Percentiles rank a stretch among this genome's conserved stretches.
Conservation (phyloP, 2,329 filamentous ascomycete species). For the Alternaria longipes region DNA sequence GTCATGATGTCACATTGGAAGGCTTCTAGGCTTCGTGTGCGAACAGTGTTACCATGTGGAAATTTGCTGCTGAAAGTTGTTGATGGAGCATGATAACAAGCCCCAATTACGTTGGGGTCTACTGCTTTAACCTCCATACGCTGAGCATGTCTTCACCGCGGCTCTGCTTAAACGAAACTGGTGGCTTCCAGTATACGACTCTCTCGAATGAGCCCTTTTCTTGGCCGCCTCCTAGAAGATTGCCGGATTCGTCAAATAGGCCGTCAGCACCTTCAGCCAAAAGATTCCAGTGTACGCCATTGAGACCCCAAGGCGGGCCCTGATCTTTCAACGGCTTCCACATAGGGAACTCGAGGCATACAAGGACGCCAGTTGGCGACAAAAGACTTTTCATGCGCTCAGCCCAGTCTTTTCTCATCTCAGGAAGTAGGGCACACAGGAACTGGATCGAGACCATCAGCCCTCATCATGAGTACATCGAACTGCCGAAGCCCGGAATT, state of each 20-base stretch:
- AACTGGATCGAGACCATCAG: conserved; percentile 54
- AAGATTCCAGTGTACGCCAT: conserved; percentile 47
- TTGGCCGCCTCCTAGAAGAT: conserved; percentile 5
- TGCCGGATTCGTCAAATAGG: conserved; percentile 20
- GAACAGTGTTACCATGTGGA: not conserved
- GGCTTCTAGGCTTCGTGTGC: not conserved
- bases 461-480: not conserved
- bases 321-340: conserved; percentile 69
- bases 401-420: conserved; percentile 64
- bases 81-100: not conserved
- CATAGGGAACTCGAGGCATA: conserved; percentile 78
- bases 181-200: conserved; percentile 25
- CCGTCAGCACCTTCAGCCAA: conserved; percentile 22
- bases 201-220: conserved; percentile 19
- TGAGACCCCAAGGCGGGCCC: conserved; percentile 78
- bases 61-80: not conserved
- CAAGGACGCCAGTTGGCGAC: conserved; percentile 59
- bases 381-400: conserved; percentile 63
- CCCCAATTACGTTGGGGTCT: not conserved
- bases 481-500: not conserved
- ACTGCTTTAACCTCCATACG: conserved; percentile 26
- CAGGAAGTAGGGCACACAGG: conserved; percentile 65
- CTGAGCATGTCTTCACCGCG: conserved; percentile 28
- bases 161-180: conserved; percentile 27
- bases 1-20: not conserved